A percentile compares a stretch with the other conserved stretches of the same genome.
phyloP scores from a whole-genome alignment of 2,329 filamentous ascomycete species.

The Alternaria ventricosa region DNA sequence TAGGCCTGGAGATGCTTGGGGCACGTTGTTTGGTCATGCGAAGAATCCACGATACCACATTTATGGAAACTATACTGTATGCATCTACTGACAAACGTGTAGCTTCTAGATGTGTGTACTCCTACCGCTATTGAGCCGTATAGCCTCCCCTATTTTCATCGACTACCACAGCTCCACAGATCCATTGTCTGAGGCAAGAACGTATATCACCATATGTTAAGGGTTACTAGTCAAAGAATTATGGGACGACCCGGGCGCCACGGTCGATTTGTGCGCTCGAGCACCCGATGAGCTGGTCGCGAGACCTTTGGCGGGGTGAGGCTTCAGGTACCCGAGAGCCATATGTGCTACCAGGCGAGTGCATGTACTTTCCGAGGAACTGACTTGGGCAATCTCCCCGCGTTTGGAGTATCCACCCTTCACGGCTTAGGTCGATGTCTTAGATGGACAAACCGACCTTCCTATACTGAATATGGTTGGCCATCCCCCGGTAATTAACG shows the following conservation, averaged over 20 bases:
- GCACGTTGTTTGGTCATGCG: slow-evolving; percentile 8
- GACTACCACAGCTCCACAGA: background rate
- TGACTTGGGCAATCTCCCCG: slow-evolving; percentile 31
- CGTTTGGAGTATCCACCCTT: slow-evolving; percentile 21
- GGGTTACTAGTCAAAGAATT: background rate
- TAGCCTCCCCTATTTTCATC: background rate
- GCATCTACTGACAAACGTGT: background rate
- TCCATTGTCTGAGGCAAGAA: background rate
- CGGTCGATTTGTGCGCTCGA: slow-evolving; percentile 1
- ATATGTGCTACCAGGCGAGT: slow-evolving; percentile 23
- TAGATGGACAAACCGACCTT: slow-evolving; percentile 30
- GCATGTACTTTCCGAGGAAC: slow-evolving; percentile 35
- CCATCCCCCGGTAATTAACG: slow-evolving; percentile 30
- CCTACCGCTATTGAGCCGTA: background rate
- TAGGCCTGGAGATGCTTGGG: background rate
- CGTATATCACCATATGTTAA: background rate
- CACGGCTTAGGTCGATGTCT: slow-evolving; percentile 32
- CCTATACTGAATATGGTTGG: slow-evolving; percentile 27
- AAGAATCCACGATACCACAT: background rate
- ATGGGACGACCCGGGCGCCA: background rate
- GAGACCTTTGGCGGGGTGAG: slow-evolving; percentile 16
- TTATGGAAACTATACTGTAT: background rate
- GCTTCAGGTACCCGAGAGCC: slow-evolving; percentile 18
- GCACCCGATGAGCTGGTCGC: slow-evolving; percentile 7
- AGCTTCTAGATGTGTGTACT: background rate